Conservation (phyloP, 2,329 filamentous ascomycete species). For the Cercospora sp. region DNA sequence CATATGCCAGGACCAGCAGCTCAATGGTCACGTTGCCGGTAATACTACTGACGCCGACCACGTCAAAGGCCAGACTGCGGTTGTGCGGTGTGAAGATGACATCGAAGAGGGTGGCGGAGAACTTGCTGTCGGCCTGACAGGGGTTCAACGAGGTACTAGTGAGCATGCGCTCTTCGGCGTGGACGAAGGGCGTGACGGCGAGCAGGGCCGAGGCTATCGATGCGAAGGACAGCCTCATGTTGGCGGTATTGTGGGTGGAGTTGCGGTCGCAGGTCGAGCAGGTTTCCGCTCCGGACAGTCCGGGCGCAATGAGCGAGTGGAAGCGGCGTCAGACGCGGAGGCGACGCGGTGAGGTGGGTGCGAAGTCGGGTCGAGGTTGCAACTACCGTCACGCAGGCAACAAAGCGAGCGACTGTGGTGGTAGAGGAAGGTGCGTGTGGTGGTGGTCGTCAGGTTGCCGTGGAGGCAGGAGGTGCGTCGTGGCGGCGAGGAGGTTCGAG, state of each 20-base stretch:
- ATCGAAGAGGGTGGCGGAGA: conserved; percentile 86
- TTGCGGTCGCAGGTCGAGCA: conserved; percentile 11
- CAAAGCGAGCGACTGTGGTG: conserved; percentile 8
- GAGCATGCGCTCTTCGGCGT: conserved; percentile 65
- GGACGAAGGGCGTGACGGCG: conserved; percentile 48
- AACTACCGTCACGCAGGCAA: not conserved
- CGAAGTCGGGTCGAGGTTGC: not conserved
- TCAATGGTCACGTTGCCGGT: conserved; percentile 79
- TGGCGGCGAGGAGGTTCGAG: not conserved
- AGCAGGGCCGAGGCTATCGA: conserved; percentile 34
- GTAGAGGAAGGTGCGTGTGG: not conserved
- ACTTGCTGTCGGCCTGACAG: conserved; percentile 80
- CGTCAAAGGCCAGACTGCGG: conserved; percentile 68
- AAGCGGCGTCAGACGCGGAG: conserved; percentile 22
- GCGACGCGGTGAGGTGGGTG: conserved; percentile 10
- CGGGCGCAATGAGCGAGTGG: conserved; percentile 24
- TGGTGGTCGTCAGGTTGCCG: not conserved
- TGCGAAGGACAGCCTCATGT: conserved; percentile 33
- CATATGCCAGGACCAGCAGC: conserved; percentile 76
- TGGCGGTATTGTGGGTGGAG: conserved; percentile 18
- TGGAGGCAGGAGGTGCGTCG: conserved; percentile 3
- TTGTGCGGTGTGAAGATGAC: conserved; percentile 77
- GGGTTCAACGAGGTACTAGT: conserved; percentile 80
- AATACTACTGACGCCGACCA: conserved; percentile 80
- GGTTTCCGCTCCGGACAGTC: conserved; percentile 18